phyloP scores from a whole-genome alignment of 176 grass and related monocot genomes.

The Bonia amplexicaulis region DNA sequence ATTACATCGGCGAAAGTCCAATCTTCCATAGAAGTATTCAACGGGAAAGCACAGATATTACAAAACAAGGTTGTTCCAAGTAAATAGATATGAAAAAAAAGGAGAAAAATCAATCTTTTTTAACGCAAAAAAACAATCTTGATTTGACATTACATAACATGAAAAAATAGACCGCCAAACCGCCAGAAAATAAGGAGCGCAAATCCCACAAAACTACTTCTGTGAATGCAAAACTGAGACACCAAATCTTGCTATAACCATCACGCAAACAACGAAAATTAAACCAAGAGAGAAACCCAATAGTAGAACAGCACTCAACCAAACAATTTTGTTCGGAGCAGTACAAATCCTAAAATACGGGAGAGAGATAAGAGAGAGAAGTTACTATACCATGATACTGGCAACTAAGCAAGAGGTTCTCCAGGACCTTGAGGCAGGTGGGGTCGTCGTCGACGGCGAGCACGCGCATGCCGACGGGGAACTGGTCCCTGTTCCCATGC shows the following conservation, averaged over 20 bases:
- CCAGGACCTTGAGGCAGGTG: conserved; percentile 57
- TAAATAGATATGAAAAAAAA: background rate
- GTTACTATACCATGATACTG: conserved; percentile 49
- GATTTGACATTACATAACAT: conserved; percentile 28
- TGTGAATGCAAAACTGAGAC: conserved; percentile 15
- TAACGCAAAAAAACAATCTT: background rate
- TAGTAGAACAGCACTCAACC: background rate
- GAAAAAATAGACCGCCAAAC: background rate
- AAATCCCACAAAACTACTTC: background rate
- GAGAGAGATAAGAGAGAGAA: background rate
- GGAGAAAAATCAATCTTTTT: background rate
- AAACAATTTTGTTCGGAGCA: background rate
- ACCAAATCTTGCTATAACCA: background rate
- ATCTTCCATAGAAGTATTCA: background rate
- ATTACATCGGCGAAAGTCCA: background rate
- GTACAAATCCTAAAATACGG: background rate
- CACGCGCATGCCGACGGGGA: conserved; percentile 64
- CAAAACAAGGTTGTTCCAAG: background rate
- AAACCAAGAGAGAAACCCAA: conserved; percentile 6
- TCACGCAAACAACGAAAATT: background rate
- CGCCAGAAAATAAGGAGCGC: background rate
- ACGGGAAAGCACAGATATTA: background rate
- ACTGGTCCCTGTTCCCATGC: conserved; percentile 38
- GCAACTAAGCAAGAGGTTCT: conserved; percentile 41
- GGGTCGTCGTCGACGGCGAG: conserved; percentile 64